These are phyloP conservation scores for Botrytis porri DNA, from an alignment of 2,329 filamentous ascomycete species.

Conservation along the genomic window DNA sequence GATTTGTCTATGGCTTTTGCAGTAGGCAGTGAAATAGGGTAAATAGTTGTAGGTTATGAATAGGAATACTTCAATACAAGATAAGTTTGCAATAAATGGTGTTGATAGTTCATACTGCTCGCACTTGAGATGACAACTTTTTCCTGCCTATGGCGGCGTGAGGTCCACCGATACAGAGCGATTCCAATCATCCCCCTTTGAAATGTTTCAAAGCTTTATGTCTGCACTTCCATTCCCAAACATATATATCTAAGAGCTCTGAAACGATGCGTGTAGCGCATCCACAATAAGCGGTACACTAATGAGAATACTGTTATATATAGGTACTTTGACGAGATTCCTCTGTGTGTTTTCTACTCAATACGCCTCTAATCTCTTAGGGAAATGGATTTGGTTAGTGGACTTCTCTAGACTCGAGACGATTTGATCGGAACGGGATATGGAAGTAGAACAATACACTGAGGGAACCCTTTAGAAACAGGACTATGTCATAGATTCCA, in stretches of 20 bases:
- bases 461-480: not conserved
- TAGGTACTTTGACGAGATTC: not conserved
- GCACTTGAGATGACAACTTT: not conserved
- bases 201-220: not conserved
- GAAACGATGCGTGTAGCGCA: not conserved
- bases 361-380: not conserved
- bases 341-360: not conserved
- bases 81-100: not conserved
- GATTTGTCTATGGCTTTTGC: constrained; percentile 8
- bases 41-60: not conserved
- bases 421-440: not conserved
- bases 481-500: no score
- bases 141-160: not conserved
- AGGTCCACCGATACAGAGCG: not conserved
- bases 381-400: not conserved
- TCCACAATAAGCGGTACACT: not conserved
- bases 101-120: not conserved
- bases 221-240: not conserved
- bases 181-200: not conserved
- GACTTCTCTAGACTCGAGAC: not conserved
- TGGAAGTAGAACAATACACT: not conserved
- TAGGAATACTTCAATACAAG: constrained; percentile 2
- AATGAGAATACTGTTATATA: not conserved
- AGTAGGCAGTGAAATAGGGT: constrained; percentile 2
- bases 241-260: not conserved